These are phyloP conservation scores for Eimeria necatrix DNA, from an alignment of 169 alveolate species.

Conservation along the genomic window DNA sequence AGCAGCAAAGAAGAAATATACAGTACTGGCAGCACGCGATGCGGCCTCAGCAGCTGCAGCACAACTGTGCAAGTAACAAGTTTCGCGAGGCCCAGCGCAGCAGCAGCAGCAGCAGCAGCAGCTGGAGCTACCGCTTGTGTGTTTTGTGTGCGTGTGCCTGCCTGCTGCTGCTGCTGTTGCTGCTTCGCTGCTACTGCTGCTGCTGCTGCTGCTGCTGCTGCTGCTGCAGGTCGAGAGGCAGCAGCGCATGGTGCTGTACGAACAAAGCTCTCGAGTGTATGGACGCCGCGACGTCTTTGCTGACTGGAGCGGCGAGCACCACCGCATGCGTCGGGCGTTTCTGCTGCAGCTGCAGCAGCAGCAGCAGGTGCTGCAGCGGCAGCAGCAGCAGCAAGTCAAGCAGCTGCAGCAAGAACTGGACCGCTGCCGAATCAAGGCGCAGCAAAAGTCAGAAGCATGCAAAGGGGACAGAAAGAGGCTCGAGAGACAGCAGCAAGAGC, in stretches of 20 bases:
- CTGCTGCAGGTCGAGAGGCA: constrained; percentile 60
- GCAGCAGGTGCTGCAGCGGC: constrained; percentile 73
- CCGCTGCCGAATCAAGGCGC: not conserved
- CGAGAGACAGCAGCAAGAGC: constrained; percentile 59
- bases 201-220: constrained; percentile 19
- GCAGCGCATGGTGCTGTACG: constrained; percentile 55
- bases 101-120: not conserved
- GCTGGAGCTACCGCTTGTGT: not conserved
- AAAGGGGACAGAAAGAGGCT: not conserved
- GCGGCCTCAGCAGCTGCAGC: too few species aligned
- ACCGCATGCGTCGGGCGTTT: constrained; percentile 74
- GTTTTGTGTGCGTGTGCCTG: not conserved
- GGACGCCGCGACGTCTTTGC: constrained; percentile 66
- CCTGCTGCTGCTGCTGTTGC: not conserved
- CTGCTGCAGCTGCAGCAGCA: constrained; percentile 79
- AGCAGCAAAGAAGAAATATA: not conserved
- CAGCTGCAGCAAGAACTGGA: constrained; percentile 67
- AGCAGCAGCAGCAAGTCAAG: constrained; percentile 60
- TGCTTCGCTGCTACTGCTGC: not conserved
- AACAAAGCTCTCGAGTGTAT: constrained; percentile 34
- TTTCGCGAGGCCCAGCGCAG: not conserved
- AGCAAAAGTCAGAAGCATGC: not conserved
- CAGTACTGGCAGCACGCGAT: too few species aligned
- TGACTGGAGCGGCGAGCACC: constrained; percentile 75
- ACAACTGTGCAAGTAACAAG: too few species aligned